A percentile compares a stretch with the other conserved stretches of the same genome.
Evolutionary conservation across 257 asterid genomes (phyloP).

Genomic region (Buddleja alternifolia): DNA sequence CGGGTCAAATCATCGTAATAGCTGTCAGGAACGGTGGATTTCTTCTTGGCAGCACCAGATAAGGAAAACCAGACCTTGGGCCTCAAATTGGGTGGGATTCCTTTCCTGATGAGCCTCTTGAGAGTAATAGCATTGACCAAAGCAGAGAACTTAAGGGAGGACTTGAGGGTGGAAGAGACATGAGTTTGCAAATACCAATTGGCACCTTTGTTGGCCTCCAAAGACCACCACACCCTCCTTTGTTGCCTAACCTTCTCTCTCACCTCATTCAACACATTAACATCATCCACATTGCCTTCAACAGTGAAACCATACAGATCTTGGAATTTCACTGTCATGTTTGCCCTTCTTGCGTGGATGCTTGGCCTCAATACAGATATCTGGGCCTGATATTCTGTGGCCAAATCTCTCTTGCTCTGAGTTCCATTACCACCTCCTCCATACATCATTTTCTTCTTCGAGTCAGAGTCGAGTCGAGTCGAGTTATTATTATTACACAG

Average conservation of each 20-base stretch:
- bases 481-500: too few relatives aligned
- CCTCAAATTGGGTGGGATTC: conserved; percentile 90
- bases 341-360: conserved; percentile 88
- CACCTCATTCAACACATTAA: conserved; percentile 94
- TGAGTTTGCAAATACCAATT: conserved; percentile 84
- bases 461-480: too few relatives aligned
- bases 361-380: conserved; percentile 92
- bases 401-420: too few relatives aligned
- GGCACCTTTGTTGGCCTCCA: conserved; percentile 86
- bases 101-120: conserved; percentile 86
- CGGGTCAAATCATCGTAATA: conserved; percentile 75
- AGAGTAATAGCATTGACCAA: conserved; percentile 85
- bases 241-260: conserved; percentile 95
- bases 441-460: conserved; percentile 53
- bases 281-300: conserved; percentile 99
- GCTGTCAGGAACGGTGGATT: conserved; percentile 92
- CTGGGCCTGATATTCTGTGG: too few relatives aligned
- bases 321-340: conserved; percentile 89
- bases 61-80: conserved; percentile 93
- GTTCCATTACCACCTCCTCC: conserved; percentile 53
- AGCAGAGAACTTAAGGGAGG: conserved; percentile 78
- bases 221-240: conserved; percentile 91
- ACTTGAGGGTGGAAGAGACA: conserved; percentile 36
- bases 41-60: conserved; percentile 98
- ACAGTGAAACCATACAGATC: conserved; percentile 93